Conservation (phyloP, 352 stramenopile species). For the Peronospora farinosa region DNA sequence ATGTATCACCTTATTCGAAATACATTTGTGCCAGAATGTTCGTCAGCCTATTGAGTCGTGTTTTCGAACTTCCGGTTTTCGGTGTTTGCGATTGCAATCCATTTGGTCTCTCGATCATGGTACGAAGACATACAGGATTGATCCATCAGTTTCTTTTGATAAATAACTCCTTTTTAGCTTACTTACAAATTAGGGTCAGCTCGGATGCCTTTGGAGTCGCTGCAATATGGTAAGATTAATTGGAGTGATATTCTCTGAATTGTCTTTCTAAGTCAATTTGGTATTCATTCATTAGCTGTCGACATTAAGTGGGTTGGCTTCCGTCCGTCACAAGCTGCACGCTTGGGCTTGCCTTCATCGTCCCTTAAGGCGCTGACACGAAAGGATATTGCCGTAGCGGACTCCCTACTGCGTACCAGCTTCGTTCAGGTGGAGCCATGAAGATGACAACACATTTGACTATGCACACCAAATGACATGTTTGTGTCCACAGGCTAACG, state of each 20-base stretch:
- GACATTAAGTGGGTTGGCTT: conserved; percentile 91
- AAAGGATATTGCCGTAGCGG: conserved; percentile 45
- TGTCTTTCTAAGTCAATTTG: background rate
- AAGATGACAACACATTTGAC: background rate
- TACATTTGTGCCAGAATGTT: conserved; percentile 46
- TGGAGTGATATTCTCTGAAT: background rate
- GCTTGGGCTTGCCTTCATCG: conserved; percentile 39
- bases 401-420: conserved; percentile 35
- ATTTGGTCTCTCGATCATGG: conserved; percentile 90
- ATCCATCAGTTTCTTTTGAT: background rate
- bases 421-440: conserved; percentile 56
- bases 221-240: conserved; percentile 38
- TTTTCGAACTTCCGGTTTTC: conserved; percentile 83
- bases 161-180: conserved; percentile 34
- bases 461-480: conserved; percentile 5
- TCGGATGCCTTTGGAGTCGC: conserved; percentile 73
- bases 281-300: conserved; percentile 29
- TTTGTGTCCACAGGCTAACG: conserved; percentile 36
- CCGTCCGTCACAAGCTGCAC: conserved; percentile 68
- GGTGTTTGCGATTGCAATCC: conserved; percentile 93
- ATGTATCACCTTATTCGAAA: background rate
- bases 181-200: conserved; percentile 87
- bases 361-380: conserved; percentile 53
- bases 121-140: conserved; percentile 15
- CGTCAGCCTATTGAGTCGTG: conserved; percentile 67